Evolutionary conservation across 2,329 filamentous ascomycete species (phyloP), one percentile per base, ranked within the genome.

Genomic region (Simplicillium aogashimaense): DNA sequence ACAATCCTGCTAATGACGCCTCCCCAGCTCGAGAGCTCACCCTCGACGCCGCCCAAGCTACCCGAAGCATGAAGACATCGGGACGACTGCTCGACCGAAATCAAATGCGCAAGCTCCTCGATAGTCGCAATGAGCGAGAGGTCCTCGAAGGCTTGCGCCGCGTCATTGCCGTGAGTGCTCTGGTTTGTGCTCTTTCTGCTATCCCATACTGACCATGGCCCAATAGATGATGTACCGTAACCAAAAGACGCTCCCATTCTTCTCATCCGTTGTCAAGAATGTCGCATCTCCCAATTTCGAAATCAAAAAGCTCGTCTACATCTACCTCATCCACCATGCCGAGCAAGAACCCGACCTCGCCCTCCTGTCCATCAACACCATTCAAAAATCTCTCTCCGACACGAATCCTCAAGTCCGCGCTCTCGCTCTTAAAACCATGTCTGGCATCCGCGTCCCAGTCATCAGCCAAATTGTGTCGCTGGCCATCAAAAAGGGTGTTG

Each of bases 261-360:
- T 98, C 70, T 94, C 90, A n/a, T 85, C 88, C 17, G 85, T 98
- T 41, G 87, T 98, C 60, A 98, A 98, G 68, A 98, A 97, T 53
- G 87, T 95, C 44, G 90, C 90, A 20, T 95, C 86, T 30, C 84
- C 89, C 12, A 95, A 88, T 53, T 74, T 95, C 53, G 88, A 94
- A 55, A 89, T 97, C 62, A 94, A 95, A 66, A 97, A 97, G 63
- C 79, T 98, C 41, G 92, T 98, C 46, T 98, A 98, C 69, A 94
- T 95, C 58, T 98, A 95, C 64, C 80, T 98, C 46, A 83, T 97
- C 45, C 86, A 94, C 58, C 89, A 98, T 72, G 92, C 92, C 59
- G 92, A 97, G 60, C 80, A 88, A 47, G 92, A 97, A 56, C 92
- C 90, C 43, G 92, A 98, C 63, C 84, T 95, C 35, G 89, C 92